Evolutionary conservation across 129 eudicot species (phyloP).

Genomic region (Mikania micrantha): DNA sequence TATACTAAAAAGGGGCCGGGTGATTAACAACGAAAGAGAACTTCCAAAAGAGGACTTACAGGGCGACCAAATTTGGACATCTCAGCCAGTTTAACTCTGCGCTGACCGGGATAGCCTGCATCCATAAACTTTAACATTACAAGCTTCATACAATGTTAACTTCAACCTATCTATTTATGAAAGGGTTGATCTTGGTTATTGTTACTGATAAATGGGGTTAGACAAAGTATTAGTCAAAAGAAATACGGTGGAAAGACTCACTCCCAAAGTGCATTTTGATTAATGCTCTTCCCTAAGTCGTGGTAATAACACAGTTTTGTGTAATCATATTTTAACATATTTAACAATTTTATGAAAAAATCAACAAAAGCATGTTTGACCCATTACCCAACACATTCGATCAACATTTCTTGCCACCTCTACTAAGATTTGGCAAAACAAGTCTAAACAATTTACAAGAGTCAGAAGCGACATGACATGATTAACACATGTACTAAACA

Average conservation of each 20-base stretch:
- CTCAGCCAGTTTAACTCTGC: constrained; percentile 61
- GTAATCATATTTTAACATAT: not conserved
- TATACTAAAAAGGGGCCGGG: not conserved
- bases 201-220: not conserved
- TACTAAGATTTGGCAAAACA: not conserved
- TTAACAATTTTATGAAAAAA: not conserved
- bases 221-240: not conserved
- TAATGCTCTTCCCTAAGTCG: not conserved
- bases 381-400: not conserved
- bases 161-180: not conserved
- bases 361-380: not conserved
- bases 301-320: not conserved
- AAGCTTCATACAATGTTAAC: not conserved
- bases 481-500: too few relatives aligned
- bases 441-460: too few relatives aligned
- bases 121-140: not conserved
- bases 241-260: not conserved
- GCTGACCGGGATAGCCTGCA: constrained; percentile 75
- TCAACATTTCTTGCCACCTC: not conserved
- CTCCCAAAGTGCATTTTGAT: not conserved
- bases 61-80: constrained; percentile 83
- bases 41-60: constrained; percentile 20
- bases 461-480: too few relatives aligned
- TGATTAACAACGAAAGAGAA: constrained; percentile 6
- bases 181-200: not conserved